Conservation (phyloP, 495 filamentous ascomycete species). For the Neurospora sp. region DNA sequence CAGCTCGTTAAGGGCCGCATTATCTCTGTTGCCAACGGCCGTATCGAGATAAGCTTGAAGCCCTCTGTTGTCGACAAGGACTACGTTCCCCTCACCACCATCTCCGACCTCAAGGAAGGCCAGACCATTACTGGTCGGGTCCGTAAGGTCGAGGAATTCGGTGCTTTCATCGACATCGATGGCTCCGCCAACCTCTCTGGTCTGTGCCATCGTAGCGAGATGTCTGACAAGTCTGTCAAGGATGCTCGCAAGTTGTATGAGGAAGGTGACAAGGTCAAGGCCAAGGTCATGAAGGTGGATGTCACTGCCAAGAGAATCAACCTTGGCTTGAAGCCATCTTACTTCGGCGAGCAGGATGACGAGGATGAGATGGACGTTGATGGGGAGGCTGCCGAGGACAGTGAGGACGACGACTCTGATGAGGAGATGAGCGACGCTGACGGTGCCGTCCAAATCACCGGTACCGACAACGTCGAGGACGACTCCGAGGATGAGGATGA, state of each 20-base stretch:
- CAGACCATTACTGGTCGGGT: slow-evolving; percentile 80
- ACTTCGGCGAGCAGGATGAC: slow-evolving; percentile 56
- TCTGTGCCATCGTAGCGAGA: slow-evolving; percentile 81
- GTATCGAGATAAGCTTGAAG: slow-evolving; percentile 79
- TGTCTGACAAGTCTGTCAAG: slow-evolving; percentile 69
- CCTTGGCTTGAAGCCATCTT: slow-evolving; percentile 86
- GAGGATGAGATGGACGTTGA: slow-evolving; percentile 44
- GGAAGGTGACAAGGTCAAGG: slow-evolving; percentile 85
- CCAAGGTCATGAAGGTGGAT: slow-evolving; percentile 73
- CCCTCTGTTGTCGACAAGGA: slow-evolving; percentile 71
- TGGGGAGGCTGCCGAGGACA: slow-evolving; percentile 32
- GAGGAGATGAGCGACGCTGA: slow-evolving; percentile 43
- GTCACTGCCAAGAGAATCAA: slow-evolving; percentile 60
- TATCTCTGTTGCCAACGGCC: slow-evolving; percentile 57
- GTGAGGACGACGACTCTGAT: slow-evolving; percentile 36
- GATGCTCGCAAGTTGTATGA: slow-evolving; percentile 77
- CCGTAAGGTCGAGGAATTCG: slow-evolving; percentile 86
- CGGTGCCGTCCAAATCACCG: slow-evolving; percentile 42
- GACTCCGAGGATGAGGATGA: slow-evolving; percentile 39
- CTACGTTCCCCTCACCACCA: slow-evolving; percentile 56
- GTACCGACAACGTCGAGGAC: slow-evolving; percentile 29
- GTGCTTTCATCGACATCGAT: slow-evolving; percentile 87
- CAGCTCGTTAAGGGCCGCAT: slow-evolving; percentile 86
- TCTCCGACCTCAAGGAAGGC: slow-evolving; percentile 64
- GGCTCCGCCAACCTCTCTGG: slow-evolving; percentile 77